Conservation (phyloP, 2,329 filamentous ascomycete species). For the Zymoseptoria passerinii region DNA sequence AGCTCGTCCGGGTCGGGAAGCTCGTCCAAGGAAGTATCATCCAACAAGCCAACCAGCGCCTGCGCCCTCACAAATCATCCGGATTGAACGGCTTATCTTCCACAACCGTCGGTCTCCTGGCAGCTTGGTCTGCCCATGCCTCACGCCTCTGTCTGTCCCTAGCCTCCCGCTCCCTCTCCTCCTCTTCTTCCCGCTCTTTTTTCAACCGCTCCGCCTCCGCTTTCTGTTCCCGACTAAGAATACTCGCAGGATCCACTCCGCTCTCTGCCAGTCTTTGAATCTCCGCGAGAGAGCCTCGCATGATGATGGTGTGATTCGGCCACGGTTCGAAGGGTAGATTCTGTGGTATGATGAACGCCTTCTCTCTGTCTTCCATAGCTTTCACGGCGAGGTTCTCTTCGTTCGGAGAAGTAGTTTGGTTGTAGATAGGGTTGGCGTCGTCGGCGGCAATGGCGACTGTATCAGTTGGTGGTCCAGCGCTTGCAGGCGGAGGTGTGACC, state of each 20-base stretch:
- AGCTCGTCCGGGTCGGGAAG: too few relatives aligned
- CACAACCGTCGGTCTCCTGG: conserved; percentile 14
- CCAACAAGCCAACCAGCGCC: not conserved
- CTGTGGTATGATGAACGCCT: conserved; percentile 32
- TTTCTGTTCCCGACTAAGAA: conserved; percentile 37
- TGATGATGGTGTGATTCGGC: conserved; percentile 64
- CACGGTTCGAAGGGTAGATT: conserved; percentile 62
- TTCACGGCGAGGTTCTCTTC: conserved; percentile 14
- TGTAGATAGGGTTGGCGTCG: conserved; percentile 7
- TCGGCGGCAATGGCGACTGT: conserved; percentile 7
- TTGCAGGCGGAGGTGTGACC: conserved; percentile 21
- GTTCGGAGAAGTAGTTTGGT: not conserved
- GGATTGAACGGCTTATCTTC: conserved; percentile 28
- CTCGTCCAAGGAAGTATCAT: too few relatives aligned
- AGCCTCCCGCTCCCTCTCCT: conserved; percentile 27
- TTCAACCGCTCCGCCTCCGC: conserved; percentile 29
- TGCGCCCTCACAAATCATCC: conserved; percentile 21
- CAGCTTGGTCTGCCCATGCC: conserved; percentile 10
- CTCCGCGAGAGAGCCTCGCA: conserved; percentile 55
- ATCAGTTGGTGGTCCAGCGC: not conserved
- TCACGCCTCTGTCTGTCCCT: conserved; percentile 9
- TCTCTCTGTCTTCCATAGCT: conserved; percentile 29
- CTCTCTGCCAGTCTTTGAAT: conserved; percentile 53
- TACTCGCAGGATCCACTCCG: conserved; percentile 50
- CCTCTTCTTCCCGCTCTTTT: conserved; percentile 34